phyloP scores from a whole-genome alignment of 768 basidiomycete species.

The Pisolithus sp. region DNA sequence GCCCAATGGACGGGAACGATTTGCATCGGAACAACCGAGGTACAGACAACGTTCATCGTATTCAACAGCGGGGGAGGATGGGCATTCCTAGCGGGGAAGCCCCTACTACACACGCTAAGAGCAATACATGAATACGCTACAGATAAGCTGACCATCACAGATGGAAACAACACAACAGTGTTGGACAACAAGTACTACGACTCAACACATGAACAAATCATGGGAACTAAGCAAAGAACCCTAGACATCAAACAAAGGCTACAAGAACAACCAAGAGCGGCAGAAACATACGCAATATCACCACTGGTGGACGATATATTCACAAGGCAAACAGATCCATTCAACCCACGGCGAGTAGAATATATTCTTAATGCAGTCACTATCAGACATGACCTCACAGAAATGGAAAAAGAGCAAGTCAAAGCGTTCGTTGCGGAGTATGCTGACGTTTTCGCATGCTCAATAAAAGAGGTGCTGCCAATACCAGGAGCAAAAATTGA shows the following conservation, averaged over 20 bases:
- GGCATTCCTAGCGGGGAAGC: constrained; percentile 14
- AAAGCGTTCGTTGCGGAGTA: constrained; percentile 18
- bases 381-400: constrained; percentile 27
- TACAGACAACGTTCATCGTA: neutral
- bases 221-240: neutral
- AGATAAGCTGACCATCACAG: constrained; percentile 2
- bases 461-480: constrained; percentile 31
- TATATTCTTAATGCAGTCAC: constrained; percentile 13
- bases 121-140: constrained; percentile 22
- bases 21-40: too few species aligned
- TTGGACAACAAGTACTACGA: neutral
- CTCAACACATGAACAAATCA: neutral
- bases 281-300: neutral
- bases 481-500: constrained; percentile 7
- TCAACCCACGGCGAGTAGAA: constrained; percentile 8
- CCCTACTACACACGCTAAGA: constrained; percentile 13
- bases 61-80: constrained; percentile 10
- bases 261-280: neutral
- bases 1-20: too few species aligned
- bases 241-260: neutral
- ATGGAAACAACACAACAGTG: neutral
- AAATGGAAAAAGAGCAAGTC: constrained; percentile 18
- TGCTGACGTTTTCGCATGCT: constrained; percentile 36
- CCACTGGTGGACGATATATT: neutral
- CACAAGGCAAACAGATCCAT: neutral